Conservation (phyloP, 2,329 filamentous ascomycete genomes). For the Alternaria sp. region DNA sequence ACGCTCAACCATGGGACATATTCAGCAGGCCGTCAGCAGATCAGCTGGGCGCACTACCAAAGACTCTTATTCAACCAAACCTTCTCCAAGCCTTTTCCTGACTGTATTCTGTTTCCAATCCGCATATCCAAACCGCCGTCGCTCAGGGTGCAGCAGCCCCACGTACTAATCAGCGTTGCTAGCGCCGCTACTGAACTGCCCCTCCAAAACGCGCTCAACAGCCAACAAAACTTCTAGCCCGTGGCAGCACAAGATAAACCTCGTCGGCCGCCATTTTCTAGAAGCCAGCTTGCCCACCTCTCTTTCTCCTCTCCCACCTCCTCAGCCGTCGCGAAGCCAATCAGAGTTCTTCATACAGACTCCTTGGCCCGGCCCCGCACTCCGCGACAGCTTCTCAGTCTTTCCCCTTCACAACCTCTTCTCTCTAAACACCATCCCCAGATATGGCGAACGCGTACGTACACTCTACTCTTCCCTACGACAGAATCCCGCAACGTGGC, state of each 20-base stretch:
- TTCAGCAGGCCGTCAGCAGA: slow-evolving; percentile 24
- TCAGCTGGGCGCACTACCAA: slow-evolving; percentile 17
- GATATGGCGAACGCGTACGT: slow-evolving; percentile 74
- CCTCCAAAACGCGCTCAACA: slow-evolving; percentile 38
- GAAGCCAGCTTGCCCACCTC: slow-evolving; percentile 8
- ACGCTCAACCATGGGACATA: slow-evolving; percentile 14
- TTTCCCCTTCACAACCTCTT: slow-evolving; percentile 20
- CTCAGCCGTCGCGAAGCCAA: slow-evolving; percentile 18
- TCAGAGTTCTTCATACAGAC: slow-evolving; percentile 21
- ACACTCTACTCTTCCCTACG: background rate
- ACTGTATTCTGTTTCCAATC: slow-evolving; percentile 27
- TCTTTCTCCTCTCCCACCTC: slow-evolving; percentile 10
- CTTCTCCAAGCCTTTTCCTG: slow-evolving; percentile 13
- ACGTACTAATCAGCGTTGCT: slow-evolving; percentile 31
- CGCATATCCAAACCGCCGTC: slow-evolving; percentile 27
- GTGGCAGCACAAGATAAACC: slow-evolving; percentile 34
- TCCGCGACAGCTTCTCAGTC: slow-evolving; percentile 20
- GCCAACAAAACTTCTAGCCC: slow-evolving; percentile 33
- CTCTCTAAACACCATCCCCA: slow-evolving; percentile 22
- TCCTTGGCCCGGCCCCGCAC: slow-evolving; percentile 30
- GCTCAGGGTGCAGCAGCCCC: slow-evolving; percentile 34
- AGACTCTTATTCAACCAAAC: slow-evolving; percentile 15
- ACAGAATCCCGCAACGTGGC: background rate
- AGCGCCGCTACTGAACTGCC: slow-evolving; percentile 31
- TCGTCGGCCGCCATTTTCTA: slow-evolving; percentile 28